Conservation (phyloP, 2,329 filamentous ascomycete species). For the Pyricularia pennisetigena region DNA sequence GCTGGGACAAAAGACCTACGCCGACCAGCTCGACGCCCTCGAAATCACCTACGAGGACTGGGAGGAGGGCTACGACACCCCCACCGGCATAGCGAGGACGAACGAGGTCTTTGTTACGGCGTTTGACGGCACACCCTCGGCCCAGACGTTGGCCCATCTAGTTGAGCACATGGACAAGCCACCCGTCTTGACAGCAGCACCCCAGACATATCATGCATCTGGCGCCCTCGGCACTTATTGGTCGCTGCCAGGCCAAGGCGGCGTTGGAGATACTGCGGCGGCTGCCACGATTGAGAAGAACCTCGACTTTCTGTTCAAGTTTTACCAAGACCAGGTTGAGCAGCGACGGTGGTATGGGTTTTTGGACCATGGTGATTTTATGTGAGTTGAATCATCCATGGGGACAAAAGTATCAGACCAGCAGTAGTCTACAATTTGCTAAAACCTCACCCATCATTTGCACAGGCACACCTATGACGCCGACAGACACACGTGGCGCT, state of each 20-base stretch:
- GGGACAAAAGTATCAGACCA: no score
- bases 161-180: conserved; percentile 38
- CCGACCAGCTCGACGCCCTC: conserved; percentile 44
- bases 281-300: conserved; percentile 35
- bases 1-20: conserved; percentile 43
- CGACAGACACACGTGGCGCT: conserved; percentile 50
- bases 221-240: conserved; percentile 46
- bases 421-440: no score
- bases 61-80: conserved; percentile 42
- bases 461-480: conserved; percentile 43
- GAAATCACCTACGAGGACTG: conserved; percentile 57
- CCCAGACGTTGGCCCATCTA: conserved; percentile 19
- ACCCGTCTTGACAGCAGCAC: conserved; percentile 37
- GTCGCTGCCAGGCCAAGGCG: conserved; percentile 26
- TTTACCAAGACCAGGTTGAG: conserved; percentile 45
- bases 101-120: conserved; percentile 45
- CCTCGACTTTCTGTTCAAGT: conserved; percentile 45
- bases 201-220: conserved; percentile 38
- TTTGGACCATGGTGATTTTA: conserved; percentile 51
- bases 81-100: conserved; percentile 47
- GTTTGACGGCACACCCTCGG: conserved; percentile 41
- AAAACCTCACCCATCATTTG: no score
- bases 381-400: no score
- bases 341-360: conserved; percentile 54
- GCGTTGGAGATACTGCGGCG: background rate